phyloP scores from a whole-genome alignment of 352 stramenopile genomes.

The Aphanomyces cochlioides region DNA sequence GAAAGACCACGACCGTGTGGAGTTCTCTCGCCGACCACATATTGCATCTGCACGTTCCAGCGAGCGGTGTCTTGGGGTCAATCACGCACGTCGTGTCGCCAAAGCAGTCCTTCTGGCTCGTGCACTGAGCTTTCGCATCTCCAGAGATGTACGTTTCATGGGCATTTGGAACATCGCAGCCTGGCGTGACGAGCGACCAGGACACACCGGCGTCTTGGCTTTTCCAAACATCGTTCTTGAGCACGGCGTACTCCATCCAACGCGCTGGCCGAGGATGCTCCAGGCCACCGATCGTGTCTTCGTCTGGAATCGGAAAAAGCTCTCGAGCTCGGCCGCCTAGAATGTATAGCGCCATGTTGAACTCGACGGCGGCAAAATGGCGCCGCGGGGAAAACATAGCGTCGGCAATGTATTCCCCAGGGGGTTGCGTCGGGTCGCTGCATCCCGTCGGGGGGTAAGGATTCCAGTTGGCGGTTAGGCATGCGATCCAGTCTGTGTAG shows the following conservation, averaged over 20 bases:
- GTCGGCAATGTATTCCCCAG: constrained; percentile 62
- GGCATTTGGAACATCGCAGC: constrained; percentile 54
- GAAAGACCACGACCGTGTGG: constrained; percentile 51
- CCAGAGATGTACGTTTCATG: constrained; percentile 52
- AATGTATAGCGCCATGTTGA: constrained; percentile 58
- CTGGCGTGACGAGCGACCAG: constrained; percentile 67
- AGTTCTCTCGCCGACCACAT: constrained; percentile 77
- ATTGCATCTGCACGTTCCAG: constrained; percentile 60
- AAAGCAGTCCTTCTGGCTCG: constrained; percentile 61
- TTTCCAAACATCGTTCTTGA: constrained; percentile 81
- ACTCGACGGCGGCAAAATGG: constrained; percentile 59
- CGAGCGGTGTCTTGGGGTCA: constrained; percentile 36
- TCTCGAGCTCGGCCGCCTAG: constrained; percentile 61
- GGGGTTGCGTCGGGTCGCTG: constrained; percentile 53
- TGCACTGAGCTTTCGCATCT: constrained; percentile 45
- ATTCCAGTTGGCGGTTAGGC: constrained; percentile 52
- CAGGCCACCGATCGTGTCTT: constrained; percentile 46
- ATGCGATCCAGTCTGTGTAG: constrained; percentile 64
- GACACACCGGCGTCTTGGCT: constrained; percentile 57
- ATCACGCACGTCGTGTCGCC: constrained; percentile 58
- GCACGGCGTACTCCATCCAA: constrained; percentile 61
- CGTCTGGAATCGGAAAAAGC: constrained; percentile 52
- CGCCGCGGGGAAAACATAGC: constrained; percentile 74
- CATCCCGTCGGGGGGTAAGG: constrained; percentile 46
- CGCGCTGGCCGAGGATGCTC: constrained; percentile 38